Evolutionary conservation across 306 rosid genomes (phyloP), one percentile per base, ranked within the genome.

Genomic region (Mucuna pruriens): DNA sequence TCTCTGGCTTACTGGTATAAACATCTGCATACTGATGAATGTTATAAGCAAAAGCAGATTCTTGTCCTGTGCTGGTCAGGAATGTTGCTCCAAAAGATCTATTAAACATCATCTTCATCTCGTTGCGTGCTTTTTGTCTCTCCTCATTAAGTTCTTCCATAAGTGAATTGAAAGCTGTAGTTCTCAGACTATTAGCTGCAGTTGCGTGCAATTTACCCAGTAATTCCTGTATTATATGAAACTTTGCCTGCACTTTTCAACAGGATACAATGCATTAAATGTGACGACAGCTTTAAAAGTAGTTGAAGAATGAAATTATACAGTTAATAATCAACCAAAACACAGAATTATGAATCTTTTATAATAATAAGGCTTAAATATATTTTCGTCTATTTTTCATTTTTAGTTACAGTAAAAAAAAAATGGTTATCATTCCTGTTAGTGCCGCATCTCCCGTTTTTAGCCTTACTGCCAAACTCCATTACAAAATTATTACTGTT

Each of bases 21-120:
- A 95, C 97, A 86, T 95, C 99, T 36, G 99, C 99, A 89, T 95
- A 95, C 82, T 91, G 97, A 82, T 95, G 99, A 71, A 95, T 93
- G 82, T 91, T 91, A 81, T 93, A 91, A 10, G 99, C 97, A 85
- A 95, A 95, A 69, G 97, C 95, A 67, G 99, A 93, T 89, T 93
- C 99, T 84, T 91, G 97, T 55, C 97, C 99, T n/a, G 92, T 91
- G 81, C 91, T 92, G 9, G 95, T 88, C 38, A 90, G 92, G 83
- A 95, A 95, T 33, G 99, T 93, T 17, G 99, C 97, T 82, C 99
- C 99, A 61, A 95, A 95, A 54, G 87, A 93, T 45, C 77, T 84
- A 75, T 90, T 95, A 57, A 95, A 95, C 97, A 95, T 93, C 67
- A 4, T 76, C 88, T 88, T 95, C 99, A 95, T 93, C 67, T 22